phyloP scores from a whole-genome alignment of 2,329 filamentous ascomycete species.

The Pezicula carpinea region DNA sequence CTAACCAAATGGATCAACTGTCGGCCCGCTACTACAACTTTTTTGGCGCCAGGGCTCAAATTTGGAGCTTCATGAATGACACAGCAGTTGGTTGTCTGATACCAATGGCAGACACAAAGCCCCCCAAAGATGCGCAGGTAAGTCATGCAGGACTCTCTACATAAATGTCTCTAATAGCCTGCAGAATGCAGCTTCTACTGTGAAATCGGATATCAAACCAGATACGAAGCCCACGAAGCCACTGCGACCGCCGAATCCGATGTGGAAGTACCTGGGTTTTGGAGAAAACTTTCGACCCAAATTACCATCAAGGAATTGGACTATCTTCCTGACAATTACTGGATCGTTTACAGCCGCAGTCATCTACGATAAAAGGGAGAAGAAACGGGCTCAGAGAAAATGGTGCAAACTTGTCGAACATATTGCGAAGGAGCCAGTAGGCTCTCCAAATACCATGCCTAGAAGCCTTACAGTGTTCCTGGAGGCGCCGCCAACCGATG shows the following conservation, averaged over 20 bases:
- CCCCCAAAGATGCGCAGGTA: constrained; percentile 18
- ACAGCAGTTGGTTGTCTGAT: too few relatives aligned
- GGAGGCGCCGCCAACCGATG: constrained; percentile 80
- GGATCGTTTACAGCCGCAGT: constrained; percentile 75
- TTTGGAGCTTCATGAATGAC: too few relatives aligned
- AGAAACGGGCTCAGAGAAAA: constrained; percentile 76
- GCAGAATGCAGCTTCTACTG: constrained; percentile 27
- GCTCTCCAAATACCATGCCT: constrained; percentile 61
- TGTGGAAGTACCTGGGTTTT: constrained; percentile 75
- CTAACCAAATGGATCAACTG: too few relatives aligned
- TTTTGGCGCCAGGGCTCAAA: too few relatives aligned
- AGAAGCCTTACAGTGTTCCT: constrained; percentile 84
- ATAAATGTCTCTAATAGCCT: constrained; percentile 3
- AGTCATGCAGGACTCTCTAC: not conserved
- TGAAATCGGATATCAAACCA: constrained; percentile 31
- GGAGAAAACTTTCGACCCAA: constrained; percentile 71
- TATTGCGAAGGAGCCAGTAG: constrained; percentile 72
- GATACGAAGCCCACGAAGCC: constrained; percentile 35
- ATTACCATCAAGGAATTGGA: constrained; percentile 94
- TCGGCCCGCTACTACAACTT: too few relatives aligned
- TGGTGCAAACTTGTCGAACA: constrained; percentile 85
- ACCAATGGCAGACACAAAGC: constrained; percentile 9
- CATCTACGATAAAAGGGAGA: constrained; percentile 89
- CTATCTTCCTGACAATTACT: constrained; percentile 84
- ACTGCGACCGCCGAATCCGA: constrained; percentile 58